Evolutionary conservation across 371 early-diverging fungal genomes (phyloP).

Genomic region (Mucor saturninus): DNA sequence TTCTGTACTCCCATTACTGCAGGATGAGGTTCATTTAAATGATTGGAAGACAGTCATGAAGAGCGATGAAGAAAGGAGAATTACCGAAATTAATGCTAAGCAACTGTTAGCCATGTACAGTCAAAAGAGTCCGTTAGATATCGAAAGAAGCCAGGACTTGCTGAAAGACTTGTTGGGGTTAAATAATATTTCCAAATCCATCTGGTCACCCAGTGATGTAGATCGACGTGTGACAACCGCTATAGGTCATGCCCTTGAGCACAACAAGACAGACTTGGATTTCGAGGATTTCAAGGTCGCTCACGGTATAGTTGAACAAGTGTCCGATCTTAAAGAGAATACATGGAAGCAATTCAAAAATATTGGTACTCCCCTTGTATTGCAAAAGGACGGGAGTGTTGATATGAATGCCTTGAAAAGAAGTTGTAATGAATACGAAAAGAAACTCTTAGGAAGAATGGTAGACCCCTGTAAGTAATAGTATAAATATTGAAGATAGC

Average conservation of each 20-base stretch:
- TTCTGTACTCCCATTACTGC: constrained; percentile 28
- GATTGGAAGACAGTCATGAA: constrained; percentile 33
- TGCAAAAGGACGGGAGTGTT: constrained; percentile 19
- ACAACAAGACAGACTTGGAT: constrained; percentile 23
- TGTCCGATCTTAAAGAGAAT: constrained; percentile 9
- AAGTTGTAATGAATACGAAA: constrained; percentile 59
- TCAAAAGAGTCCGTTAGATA: constrained; percentile 27
- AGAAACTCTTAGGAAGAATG: constrained; percentile 60
- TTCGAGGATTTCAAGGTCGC: constrained; percentile 34
- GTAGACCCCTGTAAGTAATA: constrained; percentile 64
- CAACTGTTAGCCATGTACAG: constrained; percentile 36
- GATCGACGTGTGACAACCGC: constrained; percentile 44
- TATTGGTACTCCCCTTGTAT: background rate
- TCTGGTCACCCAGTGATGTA: constrained; percentile 42
- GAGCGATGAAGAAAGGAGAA: constrained; percentile 39
- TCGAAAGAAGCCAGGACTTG: constrained; percentile 11
- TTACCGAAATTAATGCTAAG: constrained; percentile 53
- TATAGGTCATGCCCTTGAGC: constrained; percentile 38
- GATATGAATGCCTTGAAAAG: constrained; percentile 33
- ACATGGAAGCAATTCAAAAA: constrained; percentile 18
- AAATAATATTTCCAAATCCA: constrained; percentile 31
- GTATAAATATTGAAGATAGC: background rate
- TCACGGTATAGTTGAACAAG: constrained; percentile 27
- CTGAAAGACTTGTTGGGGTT: constrained; percentile 20
- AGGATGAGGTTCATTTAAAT: constrained; percentile 13